These are phyloP conservation scores for Cucumis variabilis DNA, from an alignment of 331 rosid genomes.

Conservation along the genomic window DNA sequence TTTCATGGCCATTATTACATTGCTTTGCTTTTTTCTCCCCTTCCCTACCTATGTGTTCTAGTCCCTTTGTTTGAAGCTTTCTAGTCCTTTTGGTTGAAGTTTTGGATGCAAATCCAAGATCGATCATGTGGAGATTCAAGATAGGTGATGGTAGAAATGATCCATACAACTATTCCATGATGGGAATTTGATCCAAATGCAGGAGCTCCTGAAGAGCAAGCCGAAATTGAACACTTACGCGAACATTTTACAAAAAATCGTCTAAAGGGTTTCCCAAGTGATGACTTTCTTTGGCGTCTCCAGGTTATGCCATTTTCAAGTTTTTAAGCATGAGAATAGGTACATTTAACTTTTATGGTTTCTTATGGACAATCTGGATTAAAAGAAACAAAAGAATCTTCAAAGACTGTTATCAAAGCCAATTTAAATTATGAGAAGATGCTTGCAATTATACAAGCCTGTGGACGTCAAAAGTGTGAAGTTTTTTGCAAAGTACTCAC, in stretches of 20 bases:
- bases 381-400: no score
- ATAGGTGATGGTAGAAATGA: conserved; percentile 26
- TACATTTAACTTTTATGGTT: no score
- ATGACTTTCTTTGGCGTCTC: conserved; percentile 30
- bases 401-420: no score
- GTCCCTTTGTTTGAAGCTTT: background rate
- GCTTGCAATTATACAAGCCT: no score
- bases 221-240: conserved; percentile 39
- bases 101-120: background rate
- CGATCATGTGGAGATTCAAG: conserved; percentile 30
- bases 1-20: no score
- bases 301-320: conserved; percentile 5
- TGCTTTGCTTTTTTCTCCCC: background rate
- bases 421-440: no score
- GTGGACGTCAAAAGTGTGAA: no score
- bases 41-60: background rate
- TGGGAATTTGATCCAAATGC: conserved; percentile 64
- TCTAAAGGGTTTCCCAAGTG: background rate
- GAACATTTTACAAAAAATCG: conserved; percentile 24
- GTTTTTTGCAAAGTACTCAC: no score
- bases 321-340: no score
- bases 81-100: no score
- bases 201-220: conserved; percentile 49
- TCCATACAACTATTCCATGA: conserved; percentile 17
- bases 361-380: no score